Base-by-base conservation (phyloP, 1,284 basidiomycete genomes). In the Papiliotrema fonsecae region DNA sequence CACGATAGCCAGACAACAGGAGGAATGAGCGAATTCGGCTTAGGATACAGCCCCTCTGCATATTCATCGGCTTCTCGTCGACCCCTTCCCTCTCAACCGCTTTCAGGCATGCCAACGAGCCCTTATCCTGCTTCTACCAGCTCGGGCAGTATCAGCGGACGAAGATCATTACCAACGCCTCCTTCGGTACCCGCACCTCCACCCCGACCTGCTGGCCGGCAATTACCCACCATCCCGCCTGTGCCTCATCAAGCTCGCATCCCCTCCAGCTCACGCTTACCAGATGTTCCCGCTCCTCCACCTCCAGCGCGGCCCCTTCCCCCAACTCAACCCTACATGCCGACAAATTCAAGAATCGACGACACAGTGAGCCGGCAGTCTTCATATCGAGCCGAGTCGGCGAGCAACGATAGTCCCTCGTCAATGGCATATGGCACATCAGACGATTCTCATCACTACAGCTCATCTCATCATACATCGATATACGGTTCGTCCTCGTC, bases 1-100 rank as follows among this genome's bases (percentile, higher is more conserved):
- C n/a, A 35, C 14, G 19, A 16, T 16, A 35, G 14, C 16, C 34
- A n/a, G 6, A 30, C 19, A 6, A 6, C 16, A 19, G 21, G 16
- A 22, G 42, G 7, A n/a, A 38, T 30, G 45, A 32, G 37, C 27
- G 46, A 47, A 22, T 47, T 47, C 31, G 46, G 46, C 37, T 26
- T 6, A 9, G 30, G 31, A 3, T 45, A 45, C 19, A 16, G 28
- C n/a, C 27, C 19, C 7, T 16, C 13, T 36, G 13, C 13, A 26
- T 35, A 32, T 14, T n/a, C 38, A 10, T 52, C 50, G 4, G 42
- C 47, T 21, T 45, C 53, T 4, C 44, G 57, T n/a, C 48, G 57
- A 13, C 59, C 54, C 10, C 43, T 61, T 3, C 59, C 59, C 16
- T 26, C 51, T 43, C 57, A 57, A 43, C 57, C 58, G 3, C 28